Evolutionary conservation across 441 rosid species (phyloP).

Genomic region (Breynia disticha): DNA sequence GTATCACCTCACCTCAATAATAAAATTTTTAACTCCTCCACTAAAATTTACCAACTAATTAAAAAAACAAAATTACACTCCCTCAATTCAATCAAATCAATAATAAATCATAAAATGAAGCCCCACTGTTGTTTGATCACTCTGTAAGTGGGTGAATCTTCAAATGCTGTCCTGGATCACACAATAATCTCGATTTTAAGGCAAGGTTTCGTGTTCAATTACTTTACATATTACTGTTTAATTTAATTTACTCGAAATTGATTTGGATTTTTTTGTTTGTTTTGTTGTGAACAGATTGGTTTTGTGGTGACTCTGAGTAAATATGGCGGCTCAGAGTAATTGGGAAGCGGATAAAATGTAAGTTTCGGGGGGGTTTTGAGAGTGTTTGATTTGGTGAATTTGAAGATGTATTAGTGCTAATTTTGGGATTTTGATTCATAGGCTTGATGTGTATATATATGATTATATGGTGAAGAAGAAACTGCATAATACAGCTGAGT

Average conservation of each 20-base stretch:
- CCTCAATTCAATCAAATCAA: no score
- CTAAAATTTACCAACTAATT: no score
- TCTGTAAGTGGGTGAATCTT: no score
- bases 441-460: conserved; percentile 73
- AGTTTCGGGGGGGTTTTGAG: conserved; percentile 3
- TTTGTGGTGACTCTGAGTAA: conserved; percentile 18
- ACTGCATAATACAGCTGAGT: conserved; percentile 55
- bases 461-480: conserved; percentile 68
- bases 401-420: conserved; percentile 1
- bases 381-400: background rate
- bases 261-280: conserved; percentile 11
- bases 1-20: no score
- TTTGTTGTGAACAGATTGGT: conserved; percentile 17
- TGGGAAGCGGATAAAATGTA: conserved; percentile 76
- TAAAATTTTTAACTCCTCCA: no score
- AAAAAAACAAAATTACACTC: no score
- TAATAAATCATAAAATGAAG: no score
- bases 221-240: no score
- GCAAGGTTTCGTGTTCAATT: no score
- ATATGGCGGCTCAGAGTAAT: conserved; percentile 49
- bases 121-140: no score
- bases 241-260: conserved; percentile 1
- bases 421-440: conserved; percentile 17
- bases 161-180: no score
- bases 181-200: no score